Conservation (phyloP, 2,329 filamentous ascomycete species). For the Calcarisporium arbuscula region DNA sequence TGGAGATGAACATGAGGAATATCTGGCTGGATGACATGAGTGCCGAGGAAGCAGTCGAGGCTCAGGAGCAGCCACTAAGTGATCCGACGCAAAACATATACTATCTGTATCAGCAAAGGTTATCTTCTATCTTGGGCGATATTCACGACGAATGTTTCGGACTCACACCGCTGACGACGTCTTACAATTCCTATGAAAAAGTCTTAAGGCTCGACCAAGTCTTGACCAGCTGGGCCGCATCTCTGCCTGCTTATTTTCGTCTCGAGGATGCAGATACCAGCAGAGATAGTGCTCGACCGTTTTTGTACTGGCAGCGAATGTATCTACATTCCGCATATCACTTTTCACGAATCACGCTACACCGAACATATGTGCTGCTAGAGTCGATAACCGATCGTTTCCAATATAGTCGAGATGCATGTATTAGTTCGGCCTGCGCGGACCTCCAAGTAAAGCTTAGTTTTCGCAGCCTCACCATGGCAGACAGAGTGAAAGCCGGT, state of each 20-base stretch:
- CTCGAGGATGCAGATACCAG: slow-evolving; percentile 24
- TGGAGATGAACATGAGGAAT: slow-evolving; percentile 29
- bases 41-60: slow-evolving; percentile 20
- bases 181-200: slow-evolving; percentile 24
- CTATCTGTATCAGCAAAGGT: slow-evolving; percentile 22
- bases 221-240: slow-evolving; percentile 24
- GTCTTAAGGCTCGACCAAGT: slow-evolving; percentile 27
- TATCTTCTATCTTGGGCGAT: slow-evolving; percentile 29
- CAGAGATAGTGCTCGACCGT: slow-evolving; percentile 21
- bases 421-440: slow-evolving; percentile 32
- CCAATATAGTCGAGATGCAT: slow-evolving; percentile 30
- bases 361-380: slow-evolving; percentile 30
- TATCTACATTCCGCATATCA: slow-evolving; percentile 33
- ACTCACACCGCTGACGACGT: slow-evolving; percentile 20
- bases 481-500: slow-evolving; percentile 26
- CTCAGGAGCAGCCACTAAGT: slow-evolving; percentile 17
- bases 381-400: slow-evolving; percentile 33
- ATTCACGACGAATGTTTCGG: slow-evolving; percentile 34
- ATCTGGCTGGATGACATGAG: slow-evolving; percentile 29
- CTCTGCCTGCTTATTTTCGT: slow-evolving; percentile 26
- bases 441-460: slow-evolving; percentile 30
- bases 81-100: slow-evolving; percentile 27
- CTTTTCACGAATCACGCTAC: slow-evolving; percentile 32
- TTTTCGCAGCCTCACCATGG: slow-evolving; percentile 22
- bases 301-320: slow-evolving; percentile 29